Base-by-base conservation (phyloP, 2,329 filamentous ascomycete species). In the Hymenoscyphus fructigenus region DNA sequence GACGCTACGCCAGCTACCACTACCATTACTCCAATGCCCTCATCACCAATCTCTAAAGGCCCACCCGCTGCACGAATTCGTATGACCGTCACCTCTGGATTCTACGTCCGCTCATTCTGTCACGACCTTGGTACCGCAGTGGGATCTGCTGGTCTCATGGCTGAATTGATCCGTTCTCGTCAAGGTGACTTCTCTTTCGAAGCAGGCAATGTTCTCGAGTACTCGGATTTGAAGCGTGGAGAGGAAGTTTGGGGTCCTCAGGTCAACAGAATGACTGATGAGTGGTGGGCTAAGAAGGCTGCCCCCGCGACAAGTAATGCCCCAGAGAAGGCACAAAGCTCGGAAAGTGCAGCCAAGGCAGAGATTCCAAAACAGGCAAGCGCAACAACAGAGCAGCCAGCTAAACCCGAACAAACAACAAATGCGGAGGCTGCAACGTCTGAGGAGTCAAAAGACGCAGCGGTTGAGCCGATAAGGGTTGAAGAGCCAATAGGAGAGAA, bases 31-130 rank as follows among this genome's bases (percentile, higher is more conserved):
- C 41, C 62, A 44, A 29, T 41, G 58, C 41, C 63, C 68, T 56
- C 57, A 64, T 23, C 23, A 82, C 75, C 34, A 60, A 12, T 7
- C 3, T 28, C 50, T 2, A 80, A 88, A 73, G 86, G 84, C 0
- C 88, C 92, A 1, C 87, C 94, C 1, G 95, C 94, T 0, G 91
- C 87, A 59, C 90, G 87, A 74, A 87, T 99, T 66, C 88, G 91
- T 64, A 92, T 99, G 86, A 96, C 91, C 0, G 94, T 97, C 60
- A 93, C 93, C 1, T 96, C 93, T 0, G 95, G 95, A 47, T 99
- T 97, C 82, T 99, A 99, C 77, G 93, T 99, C 15, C 90, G 95
- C 68, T 96, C 91, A 65, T 87, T 99, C 71, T 93, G 92, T 72
- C 93, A 98, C 75, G 95, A 99, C 73, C 84, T 99, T 3, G 95